Conservation (phyloP, 106 monocot genomes). For the Dendrobium chrysotoxum region DNA sequence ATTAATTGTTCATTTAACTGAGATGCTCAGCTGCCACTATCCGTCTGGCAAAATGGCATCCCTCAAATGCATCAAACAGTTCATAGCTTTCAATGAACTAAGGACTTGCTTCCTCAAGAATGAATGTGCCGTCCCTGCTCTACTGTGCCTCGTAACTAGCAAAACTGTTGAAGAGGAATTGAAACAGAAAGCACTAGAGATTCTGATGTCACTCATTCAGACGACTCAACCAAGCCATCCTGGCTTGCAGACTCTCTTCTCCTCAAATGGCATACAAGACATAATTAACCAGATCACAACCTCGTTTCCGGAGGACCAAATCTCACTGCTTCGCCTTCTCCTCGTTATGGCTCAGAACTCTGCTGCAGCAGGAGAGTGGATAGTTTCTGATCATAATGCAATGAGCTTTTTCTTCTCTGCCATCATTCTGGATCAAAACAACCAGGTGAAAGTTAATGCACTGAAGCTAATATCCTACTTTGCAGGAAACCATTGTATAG, state of each 20-base stretch:
- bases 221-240: not conserved
- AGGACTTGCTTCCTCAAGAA: not conserved
- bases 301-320: not conserved
- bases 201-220: slow-evolving; percentile 6
- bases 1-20: slow-evolving; percentile 13
- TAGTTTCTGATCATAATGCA: not conserved
- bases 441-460: not conserved
- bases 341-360: slow-evolving; percentile 8
- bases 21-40: not conserved
- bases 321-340: slow-evolving; percentile 6
- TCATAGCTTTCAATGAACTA: not conserved
- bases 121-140: not conserved
- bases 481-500: not conserved
- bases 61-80: slow-evolving; percentile 14
- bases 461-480: slow-evolving; percentile 9
- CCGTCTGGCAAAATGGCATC: not conserved
- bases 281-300: not conserved
- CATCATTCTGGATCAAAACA: not conserved
- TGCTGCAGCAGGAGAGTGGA: not conserved
- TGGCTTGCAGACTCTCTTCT: slow-evolving; percentile 5
- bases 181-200: slow-evolving; percentile 13
- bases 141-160: not conserved
- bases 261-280: slow-evolving; percentile 7
- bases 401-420: slow-evolving; percentile 3
- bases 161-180: not conserved